A percentile compares a stretch with the other conserved stretches of the same genome.
phyloP scores from a whole-genome alignment of 78 protist genomes.

The Dictyostelium brefeldianum region DNA sequence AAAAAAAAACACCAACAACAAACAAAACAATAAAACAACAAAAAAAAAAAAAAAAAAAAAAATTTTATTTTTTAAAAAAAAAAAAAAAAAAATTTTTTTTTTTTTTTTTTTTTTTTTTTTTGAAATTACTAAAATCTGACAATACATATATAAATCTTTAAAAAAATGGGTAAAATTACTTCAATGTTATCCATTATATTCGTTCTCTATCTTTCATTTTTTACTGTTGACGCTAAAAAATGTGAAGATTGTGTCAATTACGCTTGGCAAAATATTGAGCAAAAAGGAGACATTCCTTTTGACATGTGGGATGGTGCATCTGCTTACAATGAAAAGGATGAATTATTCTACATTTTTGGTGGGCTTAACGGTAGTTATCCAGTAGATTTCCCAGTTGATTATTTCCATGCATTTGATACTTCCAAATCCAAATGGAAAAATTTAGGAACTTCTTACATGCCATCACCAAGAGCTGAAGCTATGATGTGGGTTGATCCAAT shows the following conservation, averaged over 20 bases:
- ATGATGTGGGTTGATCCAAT: slow-evolving; percentile 20
- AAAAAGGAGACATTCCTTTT: neutral
- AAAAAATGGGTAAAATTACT: no score
- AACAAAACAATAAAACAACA: no score
- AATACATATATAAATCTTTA: no score
- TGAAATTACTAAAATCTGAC: no score
- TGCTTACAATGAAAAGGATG: slow-evolving; percentile 4
- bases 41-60: no score
- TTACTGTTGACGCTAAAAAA: no score
- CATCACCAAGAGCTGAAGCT: slow-evolving; percentile 23
- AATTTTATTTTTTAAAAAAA: no score
- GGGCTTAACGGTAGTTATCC: slow-evolving; percentile 40
- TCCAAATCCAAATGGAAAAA: slow-evolving; percentile 6
- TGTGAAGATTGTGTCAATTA: neutral
- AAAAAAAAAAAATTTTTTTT: no score
- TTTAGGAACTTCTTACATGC: neutral
- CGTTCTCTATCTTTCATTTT: no score
- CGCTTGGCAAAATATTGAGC: neutral
- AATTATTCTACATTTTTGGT: slow-evolving; percentile 28
- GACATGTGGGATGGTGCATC: slow-evolving; percentile 27
- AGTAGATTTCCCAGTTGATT: neutral
- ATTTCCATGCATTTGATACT: neutral
- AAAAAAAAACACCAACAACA: no score
- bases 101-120: no score
- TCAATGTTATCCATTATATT: no score